Conservation (phyloP, 139 green algal species). For the Nannochloris sp. region DNA sequence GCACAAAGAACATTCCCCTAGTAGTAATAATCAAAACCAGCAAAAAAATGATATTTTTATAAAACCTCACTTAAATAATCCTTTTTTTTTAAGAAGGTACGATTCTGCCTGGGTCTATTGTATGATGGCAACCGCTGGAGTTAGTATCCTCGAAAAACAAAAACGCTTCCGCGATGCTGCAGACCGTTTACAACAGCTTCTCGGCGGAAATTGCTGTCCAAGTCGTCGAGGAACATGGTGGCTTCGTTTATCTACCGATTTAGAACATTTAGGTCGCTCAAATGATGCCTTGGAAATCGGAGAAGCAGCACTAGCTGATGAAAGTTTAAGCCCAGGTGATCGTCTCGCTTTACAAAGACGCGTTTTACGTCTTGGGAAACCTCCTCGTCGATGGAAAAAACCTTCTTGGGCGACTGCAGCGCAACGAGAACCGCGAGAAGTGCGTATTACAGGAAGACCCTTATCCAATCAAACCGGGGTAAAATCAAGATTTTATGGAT, state of each 20-base stretch:
- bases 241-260: conserved; percentile 62
- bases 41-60: background rate
- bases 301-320: conserved; percentile 63
- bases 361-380: conserved; percentile 71
- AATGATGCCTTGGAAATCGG: conserved; percentile 53
- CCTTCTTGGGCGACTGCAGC: conserved; percentile 49
- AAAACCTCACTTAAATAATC: background rate
- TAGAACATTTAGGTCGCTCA: conserved; percentile 48
- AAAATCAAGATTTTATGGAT: conserved; percentile 43
- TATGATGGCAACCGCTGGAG: conserved; percentile 61
- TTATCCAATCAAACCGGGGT: conserved; percentile 11
- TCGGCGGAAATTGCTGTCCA: conserved; percentile 59
- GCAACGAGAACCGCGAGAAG: conserved; percentile 41
- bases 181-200: conserved; percentile 54
- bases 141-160: conserved; percentile 66
- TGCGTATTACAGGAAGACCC: conserved; percentile 28
- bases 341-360: conserved; percentile 59
- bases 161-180: conserved; percentile 48
- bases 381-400: conserved; percentile 60
- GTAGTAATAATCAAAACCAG: too few relatives aligned
- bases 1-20: conserved; percentile 22
- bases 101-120: conserved; percentile 45
- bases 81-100: background rate
- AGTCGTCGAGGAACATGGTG: conserved; percentile 72
- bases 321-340: conserved; percentile 59